Conservation (phyloP, 805 yeast species). For the Yarrowia sp. region DNA sequence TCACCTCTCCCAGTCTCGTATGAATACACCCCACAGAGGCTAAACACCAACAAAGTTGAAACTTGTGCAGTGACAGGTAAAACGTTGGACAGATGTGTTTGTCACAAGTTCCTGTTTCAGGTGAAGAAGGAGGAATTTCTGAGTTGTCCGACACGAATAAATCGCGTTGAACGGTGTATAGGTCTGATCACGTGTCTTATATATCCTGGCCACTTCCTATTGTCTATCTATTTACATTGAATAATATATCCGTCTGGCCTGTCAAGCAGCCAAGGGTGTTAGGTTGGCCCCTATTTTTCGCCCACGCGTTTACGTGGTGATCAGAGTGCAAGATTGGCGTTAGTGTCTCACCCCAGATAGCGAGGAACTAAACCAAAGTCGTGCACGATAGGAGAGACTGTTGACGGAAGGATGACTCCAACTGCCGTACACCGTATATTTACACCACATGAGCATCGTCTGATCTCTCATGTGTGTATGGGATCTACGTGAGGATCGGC, state of each 20-base stretch:
- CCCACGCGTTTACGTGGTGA: background rate
- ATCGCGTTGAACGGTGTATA: too few species aligned
- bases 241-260: too few species aligned
- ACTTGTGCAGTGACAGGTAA: constrained; percentile 1
- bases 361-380: too few species aligned
- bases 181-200: too few species aligned
- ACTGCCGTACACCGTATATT: too few species aligned
- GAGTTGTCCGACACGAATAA: too few species aligned
- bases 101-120: constrained; percentile 4
- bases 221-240: too few species aligned
- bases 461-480: background rate
- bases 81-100: constrained; percentile 12
- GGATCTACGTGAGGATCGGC: background rate
- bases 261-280: constrained; percentile 9
- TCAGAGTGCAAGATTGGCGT: constrained; percentile 1
- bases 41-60: constrained; percentile 3
- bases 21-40: constrained; percentile 6
- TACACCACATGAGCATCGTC: background rate
- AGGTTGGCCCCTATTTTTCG: constrained; percentile 2
- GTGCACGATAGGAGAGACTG: too few species aligned
- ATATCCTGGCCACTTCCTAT: too few species aligned
- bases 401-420: too few species aligned
- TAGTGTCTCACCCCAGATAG: background rate
- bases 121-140: background rate
- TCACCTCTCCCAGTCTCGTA: background rate